Evolutionary conservation across 1,139 yeast species (phyloP).

Genomic region (Saccharomyces hybrid): DNA sequence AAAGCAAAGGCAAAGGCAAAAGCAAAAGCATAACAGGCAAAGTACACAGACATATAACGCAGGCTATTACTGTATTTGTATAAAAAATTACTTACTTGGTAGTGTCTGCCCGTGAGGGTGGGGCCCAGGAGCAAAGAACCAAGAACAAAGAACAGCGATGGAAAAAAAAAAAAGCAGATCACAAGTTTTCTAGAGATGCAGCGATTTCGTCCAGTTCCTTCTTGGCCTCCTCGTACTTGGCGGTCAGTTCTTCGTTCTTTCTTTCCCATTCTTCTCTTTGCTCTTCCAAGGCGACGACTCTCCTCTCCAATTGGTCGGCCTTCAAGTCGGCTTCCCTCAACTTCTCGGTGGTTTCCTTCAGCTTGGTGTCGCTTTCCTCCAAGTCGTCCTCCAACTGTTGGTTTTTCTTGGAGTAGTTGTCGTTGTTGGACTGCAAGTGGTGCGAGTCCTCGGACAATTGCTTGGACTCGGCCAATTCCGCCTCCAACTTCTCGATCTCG

Average conservation of each 20-base stretch:
- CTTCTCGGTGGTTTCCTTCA: conserved; percentile 90
- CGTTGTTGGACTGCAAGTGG: conserved; percentile 82
- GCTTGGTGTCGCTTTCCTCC: conserved; percentile 85
- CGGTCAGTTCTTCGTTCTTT: conserved; percentile 82
- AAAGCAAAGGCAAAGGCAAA: background rate
- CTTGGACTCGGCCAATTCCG: conserved; percentile 72
- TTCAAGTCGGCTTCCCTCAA: conserved; percentile 93
- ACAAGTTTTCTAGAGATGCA: conserved; percentile 26
- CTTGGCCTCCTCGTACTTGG: conserved; percentile 74
- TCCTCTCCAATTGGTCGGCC: conserved; percentile 95
- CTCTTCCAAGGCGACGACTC: conserved; percentile 82
- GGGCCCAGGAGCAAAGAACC: background rate
- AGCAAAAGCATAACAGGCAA: background rate
- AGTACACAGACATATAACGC: background rate
- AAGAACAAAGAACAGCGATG: background rate
- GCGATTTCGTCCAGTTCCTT: conserved; percentile 81
- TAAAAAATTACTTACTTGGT: background rate
- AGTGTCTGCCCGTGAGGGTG: background rate
- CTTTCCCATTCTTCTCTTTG: conserved; percentile 91
- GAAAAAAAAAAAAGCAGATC: background rate
- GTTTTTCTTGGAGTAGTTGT: conserved; percentile 85
- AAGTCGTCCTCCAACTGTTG: conserved; percentile 88
- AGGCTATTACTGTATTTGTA: background rate
- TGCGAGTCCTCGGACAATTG: conserved; percentile 89
- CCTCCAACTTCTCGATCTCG: conserved; percentile 84